Percentiles rank a stretch among this genome's conserved stretches.
Conservation (phyloP, 495 filamentous ascomycete species). For the Neurospora discreta region DNA sequence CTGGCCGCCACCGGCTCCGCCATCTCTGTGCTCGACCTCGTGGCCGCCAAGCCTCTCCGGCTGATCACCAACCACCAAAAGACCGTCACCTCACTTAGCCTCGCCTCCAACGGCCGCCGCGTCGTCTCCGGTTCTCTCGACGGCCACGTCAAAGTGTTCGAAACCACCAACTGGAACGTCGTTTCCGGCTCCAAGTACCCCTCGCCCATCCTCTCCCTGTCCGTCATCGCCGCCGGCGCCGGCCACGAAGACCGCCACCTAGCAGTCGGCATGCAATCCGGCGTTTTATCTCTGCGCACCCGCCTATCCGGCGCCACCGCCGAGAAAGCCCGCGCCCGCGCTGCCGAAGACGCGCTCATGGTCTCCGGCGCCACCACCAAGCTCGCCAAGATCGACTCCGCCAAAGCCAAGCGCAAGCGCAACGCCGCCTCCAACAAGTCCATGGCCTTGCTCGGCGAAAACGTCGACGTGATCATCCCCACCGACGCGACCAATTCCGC, state of each 20-base stretch:
- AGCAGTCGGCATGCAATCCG: constrained; percentile 87
- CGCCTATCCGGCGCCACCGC: constrained; percentile 76
- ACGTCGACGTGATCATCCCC: constrained; percentile 70
- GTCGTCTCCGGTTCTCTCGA: constrained; percentile 82
- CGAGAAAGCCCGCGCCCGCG: constrained; percentile 60
- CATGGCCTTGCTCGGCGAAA: constrained; percentile 75
- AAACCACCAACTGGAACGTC: constrained; percentile 84
- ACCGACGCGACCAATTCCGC: constrained; percentile 6
- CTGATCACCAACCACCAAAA: constrained; percentile 93
- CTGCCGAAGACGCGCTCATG: constrained; percentile 77
- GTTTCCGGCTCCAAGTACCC: constrained; percentile 88
- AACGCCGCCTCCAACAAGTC: constrained; percentile 63
- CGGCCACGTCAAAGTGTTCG: constrained; percentile 93
- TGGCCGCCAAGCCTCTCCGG: constrained; percentile 77
- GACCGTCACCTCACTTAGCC: constrained; percentile 74
- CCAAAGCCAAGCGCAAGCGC: constrained; percentile 54
- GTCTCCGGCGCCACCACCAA: constrained; percentile 58
- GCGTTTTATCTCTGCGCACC: constrained; percentile 77
- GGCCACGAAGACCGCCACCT: constrained; percentile 78
- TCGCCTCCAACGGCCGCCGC: constrained; percentile 66
- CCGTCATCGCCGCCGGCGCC: constrained; percentile 55
- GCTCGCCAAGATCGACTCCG: constrained; percentile 52
- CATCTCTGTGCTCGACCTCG: constrained; percentile 87
- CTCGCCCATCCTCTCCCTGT: constrained; percentile 73
- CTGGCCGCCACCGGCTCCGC: constrained; percentile 77